phyloP scores from a whole-genome alignment of 371 early-diverging fungal genomes.

The Nematocida ironsii region DNA sequence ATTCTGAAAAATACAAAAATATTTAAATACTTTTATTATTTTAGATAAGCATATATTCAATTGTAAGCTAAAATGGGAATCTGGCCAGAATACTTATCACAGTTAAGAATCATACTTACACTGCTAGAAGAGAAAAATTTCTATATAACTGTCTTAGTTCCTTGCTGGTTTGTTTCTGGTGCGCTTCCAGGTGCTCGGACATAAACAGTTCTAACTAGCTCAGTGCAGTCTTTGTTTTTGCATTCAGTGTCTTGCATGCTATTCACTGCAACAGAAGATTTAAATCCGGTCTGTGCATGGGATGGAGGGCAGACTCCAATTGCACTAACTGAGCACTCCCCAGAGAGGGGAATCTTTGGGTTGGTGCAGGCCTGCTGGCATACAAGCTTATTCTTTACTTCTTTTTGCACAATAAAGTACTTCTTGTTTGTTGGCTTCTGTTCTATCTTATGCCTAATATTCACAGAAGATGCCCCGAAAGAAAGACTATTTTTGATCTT shows the following conservation, averaged over 20 bases:
- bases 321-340: conserved; percentile 39
- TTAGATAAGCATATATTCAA: conserved; percentile 2
- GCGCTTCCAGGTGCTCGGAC: conserved; percentile 18
- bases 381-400: conserved; percentile 10
- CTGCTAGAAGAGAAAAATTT: neutral
- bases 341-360: neutral
- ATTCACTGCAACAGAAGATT: neutral
- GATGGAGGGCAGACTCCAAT: conserved; percentile 5
- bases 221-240: conserved; percentile 11
- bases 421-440: neutral
- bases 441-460: neutral
- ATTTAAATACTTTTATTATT: conserved; percentile 22
- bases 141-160: too few species aligned
- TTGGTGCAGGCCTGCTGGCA: conserved; percentile 40
- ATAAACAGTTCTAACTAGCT: conserved; percentile 44
- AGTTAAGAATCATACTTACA: neutral
- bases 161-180: neutral
- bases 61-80: neutral
- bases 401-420: conserved; percentile 13
- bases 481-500: neutral
- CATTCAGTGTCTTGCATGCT: neutral
- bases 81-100: neutral
- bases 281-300: neutral
- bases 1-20: conserved; percentile 30
- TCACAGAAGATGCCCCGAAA: neutral